A percentile compares a stretch with the other conserved stretches of the same genome.
phyloP scores from a whole-genome alignment of 228 moss, liverwort and hornwort species.

The Sphagnum fallax region DNA sequence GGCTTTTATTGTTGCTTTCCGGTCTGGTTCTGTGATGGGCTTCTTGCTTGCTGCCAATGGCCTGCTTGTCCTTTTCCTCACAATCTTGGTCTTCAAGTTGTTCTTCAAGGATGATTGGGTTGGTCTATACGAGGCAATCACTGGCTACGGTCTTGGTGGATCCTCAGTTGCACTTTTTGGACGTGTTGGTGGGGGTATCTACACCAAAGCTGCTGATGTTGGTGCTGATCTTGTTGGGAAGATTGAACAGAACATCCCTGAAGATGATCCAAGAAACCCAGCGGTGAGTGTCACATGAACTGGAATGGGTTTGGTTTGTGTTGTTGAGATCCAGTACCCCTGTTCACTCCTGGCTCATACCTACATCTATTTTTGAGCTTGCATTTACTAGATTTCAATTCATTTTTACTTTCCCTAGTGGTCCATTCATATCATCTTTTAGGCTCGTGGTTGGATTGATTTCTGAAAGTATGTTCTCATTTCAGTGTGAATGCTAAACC shows the following conservation, averaged over 20 bases:
- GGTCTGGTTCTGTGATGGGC: conserved; percentile 85
- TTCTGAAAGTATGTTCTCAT: too few species aligned
- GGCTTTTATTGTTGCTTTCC: conserved; percentile 74
- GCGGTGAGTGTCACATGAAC: conserved; percentile 31
- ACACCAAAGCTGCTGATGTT: conserved; percentile 90
- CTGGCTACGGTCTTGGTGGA: conserved; percentile 88
- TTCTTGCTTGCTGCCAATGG: conserved; percentile 68
- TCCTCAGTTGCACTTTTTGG: conserved; percentile 87
- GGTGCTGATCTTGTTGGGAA: conserved; percentile 93
- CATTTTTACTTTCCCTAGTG: too few species aligned
- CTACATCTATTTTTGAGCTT: too few species aligned
- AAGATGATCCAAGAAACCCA: conserved; percentile 89
- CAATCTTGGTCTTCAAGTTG: conserved; percentile 72
- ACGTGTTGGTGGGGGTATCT: conserved; percentile 96
- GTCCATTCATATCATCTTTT: too few species aligned
- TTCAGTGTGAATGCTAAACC: too few species aligned
- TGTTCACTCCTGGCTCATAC: too few species aligned
- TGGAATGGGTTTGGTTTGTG: too few species aligned
- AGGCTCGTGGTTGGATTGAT: too few species aligned
- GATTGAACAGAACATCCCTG: conserved; percentile 82
- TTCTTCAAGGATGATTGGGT: conserved; percentile 81
- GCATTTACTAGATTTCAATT: too few species aligned
- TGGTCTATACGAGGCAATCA: conserved; percentile 77
- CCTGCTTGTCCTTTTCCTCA: conserved; percentile 56
- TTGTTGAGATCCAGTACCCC: too few species aligned